Base-by-base conservation (phyloP, 805 yeast genomes). In the Saccharomycopsis microspora region DNA sequence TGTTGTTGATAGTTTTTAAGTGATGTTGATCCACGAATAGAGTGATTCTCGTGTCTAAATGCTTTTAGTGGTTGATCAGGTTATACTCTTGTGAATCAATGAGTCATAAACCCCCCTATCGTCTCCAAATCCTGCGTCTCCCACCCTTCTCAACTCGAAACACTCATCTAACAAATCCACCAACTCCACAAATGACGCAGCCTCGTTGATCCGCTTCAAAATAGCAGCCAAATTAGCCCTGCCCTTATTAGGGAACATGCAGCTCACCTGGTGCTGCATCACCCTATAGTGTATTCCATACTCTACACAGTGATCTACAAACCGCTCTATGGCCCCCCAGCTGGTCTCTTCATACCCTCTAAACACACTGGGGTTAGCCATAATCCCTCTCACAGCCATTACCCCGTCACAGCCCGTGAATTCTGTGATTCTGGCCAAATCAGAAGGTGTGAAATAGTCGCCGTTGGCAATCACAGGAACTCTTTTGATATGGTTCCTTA, bases 381-480 rank as follows among this genome's bases (percentile, higher is more conserved):
- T 65, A 3, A 86, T 68, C 0, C 98, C 98, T 52, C 98, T 68
- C 1, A 85, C 98, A 3, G 97, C 82, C 98, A 93, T 93, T 5
- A 93, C 84, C 5, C 97, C 98, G 60, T 86, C 93, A 39, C 78
- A 87, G 1, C 83, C 82, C 0, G 97, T 88, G 45, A 61, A 60
- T 8, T 73, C 65, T 0, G 77, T 76, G 31, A 90, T 89, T 19
- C 61, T 59, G 40, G 67, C 57, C n/a, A 84, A 81, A 60, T 87
- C 96, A 11, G 69, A 66, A 29, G 78, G 64, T 0, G 74, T 60
- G 58, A 83, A 83, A 58, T 95, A 89, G 63, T 93, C 97, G n/a
- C 98, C 98, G 59, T 93, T 93, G 2, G 97, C 96, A n/a, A 93
- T 82, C 1, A 93, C 88, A 0, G 97, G 97, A 0, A 82, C 78